phyloP scores from a whole-genome alignment of 2,329 filamentous ascomycete species.

The Sclerotinia borealis region DNA sequence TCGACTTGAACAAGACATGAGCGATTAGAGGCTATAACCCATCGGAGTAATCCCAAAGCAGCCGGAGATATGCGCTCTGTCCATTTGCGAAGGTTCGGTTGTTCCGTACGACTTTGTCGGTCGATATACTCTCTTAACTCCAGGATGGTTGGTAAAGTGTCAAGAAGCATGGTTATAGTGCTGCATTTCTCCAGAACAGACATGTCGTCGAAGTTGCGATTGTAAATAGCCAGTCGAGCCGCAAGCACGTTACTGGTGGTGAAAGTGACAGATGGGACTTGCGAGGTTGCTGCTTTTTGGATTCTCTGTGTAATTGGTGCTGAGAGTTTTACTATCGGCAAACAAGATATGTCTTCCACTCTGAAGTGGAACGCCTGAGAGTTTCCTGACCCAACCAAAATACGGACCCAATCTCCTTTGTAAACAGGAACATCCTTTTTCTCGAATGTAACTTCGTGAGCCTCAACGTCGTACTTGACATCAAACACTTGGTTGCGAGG shows the following conservation, averaged over 20 bases:
- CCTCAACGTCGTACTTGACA: slow-evolving; percentile 20
- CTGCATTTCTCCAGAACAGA: slow-evolving; percentile 39
- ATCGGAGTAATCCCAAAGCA: slow-evolving; percentile 64
- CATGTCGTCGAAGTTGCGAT: slow-evolving; percentile 53
- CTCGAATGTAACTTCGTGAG: slow-evolving; percentile 24
- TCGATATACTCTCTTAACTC: slow-evolving; percentile 49
- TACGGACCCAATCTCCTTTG: slow-evolving; percentile 28
- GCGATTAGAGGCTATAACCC: slow-evolving; percentile 86
- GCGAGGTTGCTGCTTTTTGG: slow-evolving; percentile 11
- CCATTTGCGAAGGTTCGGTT: slow-evolving; percentile 44
- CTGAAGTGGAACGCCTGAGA: slow-evolving; percentile 19
- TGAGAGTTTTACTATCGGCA: slow-evolving; percentile 26
- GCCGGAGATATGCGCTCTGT: slow-evolving; percentile 55
- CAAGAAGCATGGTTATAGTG: slow-evolving; percentile 46
- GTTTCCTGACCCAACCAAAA: slow-evolving; percentile 14
- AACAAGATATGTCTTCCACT: slow-evolving; percentile 25
- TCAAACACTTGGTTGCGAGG: background rate
- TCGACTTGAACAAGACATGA: slow-evolving; percentile 79
- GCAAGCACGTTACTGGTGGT: slow-evolving; percentile 24
- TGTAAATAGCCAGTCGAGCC: slow-evolving; percentile 37
- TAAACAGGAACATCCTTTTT: slow-evolving; percentile 17
- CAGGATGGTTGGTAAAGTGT: slow-evolving; percentile 54
- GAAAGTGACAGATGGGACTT: slow-evolving; percentile 26
- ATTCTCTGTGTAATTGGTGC: slow-evolving; percentile 3
- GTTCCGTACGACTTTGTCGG: slow-evolving; percentile 22